Conservation (phyloP, 2,329 filamentous ascomycete genomes). For the Pseudogymnoascus sp. region DNA sequence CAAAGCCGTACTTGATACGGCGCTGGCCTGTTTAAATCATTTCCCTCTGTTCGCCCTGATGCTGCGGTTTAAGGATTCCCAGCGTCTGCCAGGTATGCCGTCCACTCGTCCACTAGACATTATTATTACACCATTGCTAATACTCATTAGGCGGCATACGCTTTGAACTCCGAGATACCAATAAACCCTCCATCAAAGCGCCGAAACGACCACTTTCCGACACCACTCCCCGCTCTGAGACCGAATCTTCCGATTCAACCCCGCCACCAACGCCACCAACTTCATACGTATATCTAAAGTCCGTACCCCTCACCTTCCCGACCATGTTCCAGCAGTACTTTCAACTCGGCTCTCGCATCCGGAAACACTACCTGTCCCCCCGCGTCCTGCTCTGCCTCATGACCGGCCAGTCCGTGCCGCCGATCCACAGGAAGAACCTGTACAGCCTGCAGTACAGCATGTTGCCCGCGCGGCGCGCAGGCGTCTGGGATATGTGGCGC, state of each 20-base stretch:
- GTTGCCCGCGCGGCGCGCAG: conserved; percentile 74
- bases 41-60: conserved; percentile 96
- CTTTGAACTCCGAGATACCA: conserved; percentile 79
- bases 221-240: not conserved
- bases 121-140: not conserved
- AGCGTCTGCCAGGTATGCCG: conserved; percentile 68
- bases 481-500: conserved; percentile 77
- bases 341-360: conserved; percentile 82
- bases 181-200: conserved; percentile 30
- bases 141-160: conserved; percentile 61
- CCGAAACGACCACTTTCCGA: not conserved
- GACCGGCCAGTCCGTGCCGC: conserved; percentile 87
- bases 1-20: conserved; percentile 85
- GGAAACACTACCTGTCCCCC: conserved; percentile 90
- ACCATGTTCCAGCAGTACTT: conserved; percentile 98
- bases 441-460: conserved; percentile 98
- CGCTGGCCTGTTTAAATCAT: conserved; percentile 90
- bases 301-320: conserved; percentile 80
- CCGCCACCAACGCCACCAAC: conserved; percentile 41
- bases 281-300: conserved; percentile 83
- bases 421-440: conserved; percentile 87
- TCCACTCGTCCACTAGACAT: not conserved
- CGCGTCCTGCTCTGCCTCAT: conserved; percentile 80
- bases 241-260: not conserved
- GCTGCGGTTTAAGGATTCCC: conserved; percentile 88